These are phyloP conservation scores for Mycena amicta DNA, from an alignment of 768 basidiomycete genomes.

Conservation along the genomic window DNA sequence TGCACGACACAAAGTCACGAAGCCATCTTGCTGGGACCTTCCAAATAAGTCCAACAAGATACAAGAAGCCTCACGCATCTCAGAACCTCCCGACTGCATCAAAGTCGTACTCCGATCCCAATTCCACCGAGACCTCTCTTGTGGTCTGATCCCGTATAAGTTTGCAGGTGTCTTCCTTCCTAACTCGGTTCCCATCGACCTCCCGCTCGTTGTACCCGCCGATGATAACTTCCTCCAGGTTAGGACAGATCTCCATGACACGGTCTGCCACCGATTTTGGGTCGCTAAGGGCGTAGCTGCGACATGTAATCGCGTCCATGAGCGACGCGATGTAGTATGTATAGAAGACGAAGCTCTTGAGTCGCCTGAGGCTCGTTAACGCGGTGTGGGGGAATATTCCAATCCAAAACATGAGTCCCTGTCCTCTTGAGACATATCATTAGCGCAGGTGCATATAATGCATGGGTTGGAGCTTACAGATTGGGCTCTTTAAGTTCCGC, in stretches of 20 bases:
- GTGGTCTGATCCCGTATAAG: neutral
- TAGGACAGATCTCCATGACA: constrained; percentile 8
- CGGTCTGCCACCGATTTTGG: neutral
- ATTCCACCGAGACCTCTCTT: neutral
- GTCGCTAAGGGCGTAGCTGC: neutral
- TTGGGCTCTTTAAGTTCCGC: too few relatives aligned
- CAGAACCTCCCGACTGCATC: constrained; percentile 4
- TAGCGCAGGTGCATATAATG: too few relatives aligned
- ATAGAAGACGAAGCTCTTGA: constrained; percentile 12
- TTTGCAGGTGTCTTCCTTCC: neutral
- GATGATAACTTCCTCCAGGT: constrained; percentile 3
- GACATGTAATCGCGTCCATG: neutral
- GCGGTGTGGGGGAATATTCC: neutral
- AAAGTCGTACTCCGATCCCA: constrained; percentile 2
- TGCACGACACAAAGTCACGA: too few relatives aligned
- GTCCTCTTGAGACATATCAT: too few relatives aligned
- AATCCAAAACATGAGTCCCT: too few relatives aligned
- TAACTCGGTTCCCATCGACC: neutral
- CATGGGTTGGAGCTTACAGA: too few relatives aligned
- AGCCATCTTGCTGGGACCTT: too few relatives aligned
- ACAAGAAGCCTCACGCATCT: too few relatives aligned
- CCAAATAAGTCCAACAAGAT: too few relatives aligned
- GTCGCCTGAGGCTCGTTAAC: neutral
- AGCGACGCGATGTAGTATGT: constrained; percentile 6
- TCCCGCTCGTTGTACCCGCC: neutral